phyloP scores from a whole-genome alignment of 129 eudicot genomes.

The Flaveria trinervia region DNA sequence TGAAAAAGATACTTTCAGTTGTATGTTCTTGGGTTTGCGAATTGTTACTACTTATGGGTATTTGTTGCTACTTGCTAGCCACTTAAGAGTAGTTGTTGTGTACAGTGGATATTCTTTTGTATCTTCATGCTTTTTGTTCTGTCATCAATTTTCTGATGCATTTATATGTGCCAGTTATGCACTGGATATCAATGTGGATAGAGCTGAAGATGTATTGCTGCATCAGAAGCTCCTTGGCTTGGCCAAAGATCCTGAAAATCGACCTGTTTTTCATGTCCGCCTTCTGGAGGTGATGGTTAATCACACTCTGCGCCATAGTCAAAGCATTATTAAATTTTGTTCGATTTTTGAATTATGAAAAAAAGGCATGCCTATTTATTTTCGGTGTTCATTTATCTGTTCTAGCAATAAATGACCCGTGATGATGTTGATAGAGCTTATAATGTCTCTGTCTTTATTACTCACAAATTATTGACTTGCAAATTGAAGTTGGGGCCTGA shows the following conservation, averaged over 20 bases:
- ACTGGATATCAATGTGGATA: constrained; percentile 80
- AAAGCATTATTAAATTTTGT: neutral
- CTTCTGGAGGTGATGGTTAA: constrained; percentile 64
- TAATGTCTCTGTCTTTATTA: neutral
- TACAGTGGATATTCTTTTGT: neutral
- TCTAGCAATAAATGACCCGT: neutral
- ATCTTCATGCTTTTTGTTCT: constrained; percentile 9
- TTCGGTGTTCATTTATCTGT: neutral
- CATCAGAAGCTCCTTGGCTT: constrained; percentile 76
- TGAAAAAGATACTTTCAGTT: neutral
- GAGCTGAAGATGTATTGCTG: constrained; percentile 79
- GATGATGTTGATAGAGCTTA: neutral
- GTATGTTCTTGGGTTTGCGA: neutral
- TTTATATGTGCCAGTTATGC: constrained; percentile 57
- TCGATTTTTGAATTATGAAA: neutral
- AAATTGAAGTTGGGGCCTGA: neutral
- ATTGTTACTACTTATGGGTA: neutral
- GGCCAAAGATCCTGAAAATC: constrained; percentile 77
- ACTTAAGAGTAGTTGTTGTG: neutral
- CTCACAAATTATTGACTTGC: neutral
- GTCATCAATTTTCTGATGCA: constrained; percentile 26
- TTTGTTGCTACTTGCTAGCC: constrained; percentile 16
- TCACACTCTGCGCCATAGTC: neutral
- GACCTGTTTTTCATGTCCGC: constrained; percentile 82
- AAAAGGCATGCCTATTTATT: neutral